Evolutionary conservation across 192 early-diverging fungal species (phyloP).

Genomic region (Backusella luteola): DNA sequence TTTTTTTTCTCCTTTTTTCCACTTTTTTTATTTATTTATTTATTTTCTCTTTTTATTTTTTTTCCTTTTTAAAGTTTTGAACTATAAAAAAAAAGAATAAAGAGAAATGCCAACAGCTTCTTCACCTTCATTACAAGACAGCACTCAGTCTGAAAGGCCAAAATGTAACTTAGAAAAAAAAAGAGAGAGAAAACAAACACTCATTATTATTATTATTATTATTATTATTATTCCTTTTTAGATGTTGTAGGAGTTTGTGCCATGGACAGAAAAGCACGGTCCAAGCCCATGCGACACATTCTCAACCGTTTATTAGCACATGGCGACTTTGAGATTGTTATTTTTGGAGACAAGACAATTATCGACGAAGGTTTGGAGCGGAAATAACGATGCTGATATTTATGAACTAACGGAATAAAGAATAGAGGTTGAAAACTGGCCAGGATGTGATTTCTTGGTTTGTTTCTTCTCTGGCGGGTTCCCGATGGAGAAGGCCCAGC

Average conservation of each 20-base stretch:
- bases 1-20: background rate
- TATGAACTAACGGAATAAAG: background rate
- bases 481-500: slow-evolving; percentile 89
- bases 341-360: slow-evolving; percentile 96
- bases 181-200: background rate
- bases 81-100: background rate
- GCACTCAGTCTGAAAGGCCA: background rate
- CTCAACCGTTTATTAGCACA: slow-evolving; percentile 65
- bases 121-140: background rate
- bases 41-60: background rate
- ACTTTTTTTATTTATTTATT: background rate
- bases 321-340: slow-evolving; percentile 76
- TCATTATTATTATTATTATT: background rate
- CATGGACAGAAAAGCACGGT: slow-evolving; percentile 93
- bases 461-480: slow-evolving; percentile 95
- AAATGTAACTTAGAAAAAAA: background rate
- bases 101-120: slow-evolving; percentile 9
- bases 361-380: slow-evolving; percentile 76
- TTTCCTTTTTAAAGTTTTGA: background rate
- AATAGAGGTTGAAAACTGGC: slow-evolving; percentile 83
- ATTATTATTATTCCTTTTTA: background rate
- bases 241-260: slow-evolving; percentile 85
- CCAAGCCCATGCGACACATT: slow-evolving; percentile 95
- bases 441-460: slow-evolving; percentile 92
- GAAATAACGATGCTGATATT: background rate